A percentile compares a stretch with the other conserved stretches of the same genome.
phyloP scores from a whole-genome alignment of 2,329 filamentous ascomycete genomes.

The Bipolaris zeicola region DNA sequence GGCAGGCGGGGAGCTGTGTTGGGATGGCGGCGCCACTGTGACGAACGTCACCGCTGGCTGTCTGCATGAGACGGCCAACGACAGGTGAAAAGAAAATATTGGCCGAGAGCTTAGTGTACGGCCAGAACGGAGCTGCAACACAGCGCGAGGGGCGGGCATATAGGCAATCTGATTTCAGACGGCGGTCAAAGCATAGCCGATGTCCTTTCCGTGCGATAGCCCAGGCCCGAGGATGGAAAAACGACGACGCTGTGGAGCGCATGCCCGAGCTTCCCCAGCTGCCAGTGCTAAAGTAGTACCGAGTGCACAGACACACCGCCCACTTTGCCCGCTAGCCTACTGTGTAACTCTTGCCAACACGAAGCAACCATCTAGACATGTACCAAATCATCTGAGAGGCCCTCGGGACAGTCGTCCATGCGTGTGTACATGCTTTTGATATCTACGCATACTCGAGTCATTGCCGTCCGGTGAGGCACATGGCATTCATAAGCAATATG shows the following conservation, averaged over 20 bases:
- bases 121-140: constrained; percentile 34
- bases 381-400: too few relatives aligned
- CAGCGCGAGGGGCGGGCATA: constrained; percentile 31
- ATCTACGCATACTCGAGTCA: neutral
- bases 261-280: constrained; percentile 1
- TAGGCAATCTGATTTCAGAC: constrained; percentile 18
- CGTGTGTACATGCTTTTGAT: neutral
- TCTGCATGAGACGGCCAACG: constrained; percentile 43
- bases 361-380: neutral
- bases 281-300: constrained; percentile 6
- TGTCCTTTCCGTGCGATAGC: constrained; percentile 17
- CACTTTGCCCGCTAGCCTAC: neutral
- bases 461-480: neutral
- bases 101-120: constrained; percentile 21
- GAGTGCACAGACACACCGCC: constrained; percentile 19
- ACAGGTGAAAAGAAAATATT: constrained; percentile 27
- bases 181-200: constrained; percentile 21
- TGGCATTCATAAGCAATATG: neutral
- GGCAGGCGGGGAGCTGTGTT: constrained; percentile 40
- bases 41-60: constrained; percentile 44
- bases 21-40: constrained; percentile 48
- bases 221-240: constrained; percentile 35
- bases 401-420: neutral
- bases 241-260: constrained; percentile 8
- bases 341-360: neutral